A percentile compares a stretch with the other conserved stretches of the same genome.
These are phyloP conservation scores for Ziziphus jujuba DNA, from an alignment of 306 rosid species.

Conservation along the genomic window DNA sequence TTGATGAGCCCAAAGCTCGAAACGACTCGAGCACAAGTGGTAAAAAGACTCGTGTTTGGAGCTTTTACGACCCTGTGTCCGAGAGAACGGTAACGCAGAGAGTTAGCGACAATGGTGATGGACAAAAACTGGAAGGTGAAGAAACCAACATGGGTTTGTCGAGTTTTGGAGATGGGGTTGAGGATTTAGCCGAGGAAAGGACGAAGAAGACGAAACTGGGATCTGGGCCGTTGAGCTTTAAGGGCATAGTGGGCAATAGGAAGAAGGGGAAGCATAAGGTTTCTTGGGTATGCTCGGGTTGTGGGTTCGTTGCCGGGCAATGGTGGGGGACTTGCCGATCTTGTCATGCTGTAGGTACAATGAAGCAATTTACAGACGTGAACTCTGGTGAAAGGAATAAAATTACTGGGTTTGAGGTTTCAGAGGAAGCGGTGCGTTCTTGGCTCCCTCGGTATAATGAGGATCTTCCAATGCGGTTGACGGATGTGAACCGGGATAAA, in stretches of 20 bases:
- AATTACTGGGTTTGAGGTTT: slow-evolving; percentile 38
- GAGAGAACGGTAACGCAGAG: slow-evolving; percentile 7
- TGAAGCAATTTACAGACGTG: slow-evolving; percentile 49
- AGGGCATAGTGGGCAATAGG: slow-evolving; percentile 26
- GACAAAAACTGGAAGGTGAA: slow-evolving; percentile 24
- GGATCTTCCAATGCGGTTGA: slow-evolving; percentile 53
- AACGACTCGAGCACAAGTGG: slow-evolving; percentile 3
- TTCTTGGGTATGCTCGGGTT: slow-evolving; percentile 65
- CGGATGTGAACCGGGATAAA: slow-evolving; percentile 68
- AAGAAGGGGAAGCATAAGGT: slow-evolving; percentile 46
- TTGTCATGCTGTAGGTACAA: slow-evolving; percentile 39
- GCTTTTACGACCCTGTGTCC: slow-evolving; percentile 31
- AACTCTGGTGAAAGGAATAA: slow-evolving; percentile 14
- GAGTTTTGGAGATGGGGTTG: slow-evolving; percentile 14
- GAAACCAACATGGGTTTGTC: slow-evolving; percentile 16
- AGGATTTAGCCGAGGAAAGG: slow-evolving; percentile 17
- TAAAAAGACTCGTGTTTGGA: slow-evolving; percentile 38
- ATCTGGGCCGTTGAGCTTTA: slow-evolving; percentile 7
- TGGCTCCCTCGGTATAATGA: slow-evolving; percentile 63
- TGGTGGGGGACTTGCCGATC: slow-evolving; percentile 82
- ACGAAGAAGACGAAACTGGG: slow-evolving; percentile 29
- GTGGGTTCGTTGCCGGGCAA: slow-evolving; percentile 61
- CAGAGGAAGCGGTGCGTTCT: slow-evolving; percentile 44
- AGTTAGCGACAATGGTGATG: background rate
- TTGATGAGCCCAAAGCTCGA: slow-evolving; percentile 16